phyloP scores from a whole-genome alignment of 1,284 basidiomycete species.

The Ceratobasidium sp. region DNA sequence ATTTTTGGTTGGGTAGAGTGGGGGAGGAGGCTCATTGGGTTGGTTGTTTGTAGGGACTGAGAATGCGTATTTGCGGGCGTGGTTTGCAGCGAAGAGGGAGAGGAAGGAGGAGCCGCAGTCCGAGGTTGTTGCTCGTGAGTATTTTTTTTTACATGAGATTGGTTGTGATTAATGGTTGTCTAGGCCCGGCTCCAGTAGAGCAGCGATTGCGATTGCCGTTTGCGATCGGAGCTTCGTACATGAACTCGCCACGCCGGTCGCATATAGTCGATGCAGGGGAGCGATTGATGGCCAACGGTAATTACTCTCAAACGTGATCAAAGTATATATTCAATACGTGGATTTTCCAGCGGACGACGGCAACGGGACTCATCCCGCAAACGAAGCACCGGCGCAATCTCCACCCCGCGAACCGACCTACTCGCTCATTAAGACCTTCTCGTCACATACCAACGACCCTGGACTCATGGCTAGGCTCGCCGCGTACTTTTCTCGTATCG shows the following conservation, averaged over 20 bases:
- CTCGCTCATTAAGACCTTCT: conserved; percentile 82
- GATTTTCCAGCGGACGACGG: conserved; percentile 23
- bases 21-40: not conserved
- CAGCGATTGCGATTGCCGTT: conserved; percentile 55
- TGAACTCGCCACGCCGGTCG: conserved; percentile 78
- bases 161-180: conserved; percentile 51
- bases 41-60: conserved; percentile 88
- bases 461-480: conserved; percentile 64
- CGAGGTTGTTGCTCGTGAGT: conserved; percentile 40
- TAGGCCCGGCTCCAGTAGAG: conserved; percentile 44
- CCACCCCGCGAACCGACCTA: conserved; percentile 67
- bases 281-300: conserved; percentile 73
- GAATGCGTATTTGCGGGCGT: conserved; percentile 84
- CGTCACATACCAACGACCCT: conserved; percentile 69
- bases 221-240: conserved; percentile 68
- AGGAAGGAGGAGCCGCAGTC: conserved; percentile 46
- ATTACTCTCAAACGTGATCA: not conserved
- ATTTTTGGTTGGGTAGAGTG: not conserved
- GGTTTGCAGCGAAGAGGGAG: conserved; percentile 67
- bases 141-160: conserved; percentile 54
- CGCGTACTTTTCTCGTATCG: conserved; percentile 78
- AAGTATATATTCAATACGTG: not conserved
- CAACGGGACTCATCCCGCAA: not conserved
- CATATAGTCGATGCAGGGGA: conserved; percentile 85
- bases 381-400: conserved; percentile 42